Base-by-base conservation (phyloP, 257 asterid species). In the Coffea canephora region DNA sequence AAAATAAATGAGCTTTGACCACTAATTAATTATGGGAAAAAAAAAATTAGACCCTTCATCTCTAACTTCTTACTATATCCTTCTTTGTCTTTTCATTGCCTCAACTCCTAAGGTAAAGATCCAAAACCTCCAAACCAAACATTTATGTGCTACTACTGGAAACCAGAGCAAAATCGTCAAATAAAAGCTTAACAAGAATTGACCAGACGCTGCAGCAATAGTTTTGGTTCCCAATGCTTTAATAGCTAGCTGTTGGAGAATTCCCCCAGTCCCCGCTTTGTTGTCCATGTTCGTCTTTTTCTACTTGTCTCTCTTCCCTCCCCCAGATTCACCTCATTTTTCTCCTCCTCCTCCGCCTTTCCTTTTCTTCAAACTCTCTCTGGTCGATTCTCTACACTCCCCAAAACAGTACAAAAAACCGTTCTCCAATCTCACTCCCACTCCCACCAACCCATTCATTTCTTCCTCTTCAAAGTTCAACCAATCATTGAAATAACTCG, bases 181-280 rank as follows among this genome's bases (percentile, higher is more conserved):
- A 68, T 61, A 27, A 36, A 36, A 11, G 43, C 41, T 19, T 25
- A 23, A 41, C 49, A 43, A 79, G 46, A 62, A 41, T 55, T 19
- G 82, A 69, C 84, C 78, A 43, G 43, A 27, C 41, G 36, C 25
- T 12, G 14, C 5, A n/a, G 45, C 76, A 45, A 31, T 61, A 75
- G 79, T 79, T 80, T 84, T 77, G 80, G 74, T 62, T 80, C 76
- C 85, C 83, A 73, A 80, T 69, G 71, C 76, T 77, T 54, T 43
- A 27, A 27, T 27, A 55, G 70, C 67, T 66, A 27, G 70, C 67
- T 66, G 27, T 64, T 59, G 78, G 78, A 36, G 41, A 11, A 6
- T 19, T 62, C 43, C 71, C 68, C 76, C 75, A 70, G 45, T 66
- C 36, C 77, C 65, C 78, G 55, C 18, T 52, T 46, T 34, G n/a